These are phyloP conservation scores for Blastocystis sp. DNA, from an alignment of 352 stramenopile species.

Conservation along the genomic window DNA sequence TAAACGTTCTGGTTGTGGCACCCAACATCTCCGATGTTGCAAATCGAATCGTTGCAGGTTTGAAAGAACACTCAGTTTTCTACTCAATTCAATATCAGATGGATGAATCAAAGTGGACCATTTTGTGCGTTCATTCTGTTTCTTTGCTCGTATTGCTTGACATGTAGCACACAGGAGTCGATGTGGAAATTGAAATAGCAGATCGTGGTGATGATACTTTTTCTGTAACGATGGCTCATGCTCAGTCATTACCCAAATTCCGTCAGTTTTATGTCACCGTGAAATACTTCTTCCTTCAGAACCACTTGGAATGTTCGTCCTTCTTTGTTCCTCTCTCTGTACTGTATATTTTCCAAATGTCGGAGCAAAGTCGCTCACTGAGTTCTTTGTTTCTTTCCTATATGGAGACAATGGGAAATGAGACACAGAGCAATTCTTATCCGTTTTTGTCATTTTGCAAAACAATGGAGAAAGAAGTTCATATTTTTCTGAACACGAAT, in stretches of 20 bases:
- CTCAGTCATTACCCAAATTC: neutral
- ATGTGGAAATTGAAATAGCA: neutral
- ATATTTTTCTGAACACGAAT: neutral
- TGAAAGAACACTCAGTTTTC: neutral
- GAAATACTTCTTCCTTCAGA: conserved; percentile 20
- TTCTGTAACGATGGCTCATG: neutral
- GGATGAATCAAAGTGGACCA: neutral
- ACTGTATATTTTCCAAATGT: neutral
- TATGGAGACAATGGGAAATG: neutral
- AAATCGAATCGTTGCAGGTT: neutral
- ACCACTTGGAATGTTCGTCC: neutral
- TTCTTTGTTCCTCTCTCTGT: neutral
- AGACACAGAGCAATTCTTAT: neutral
- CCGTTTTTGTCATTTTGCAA: neutral
- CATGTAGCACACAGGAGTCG: conserved; percentile 5
- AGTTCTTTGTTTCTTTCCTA: neutral
- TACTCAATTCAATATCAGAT: neutral
- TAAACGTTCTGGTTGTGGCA: neutral
- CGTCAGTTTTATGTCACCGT: neutral
- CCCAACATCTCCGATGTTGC: neutral
- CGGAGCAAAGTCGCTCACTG: neutral
- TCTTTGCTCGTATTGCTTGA: neutral
- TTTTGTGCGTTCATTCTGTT: neutral
- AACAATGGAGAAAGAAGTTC: neutral
- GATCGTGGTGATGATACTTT: neutral